Base-by-base conservation (phyloP, 495 filamentous ascomycete species). In the Lasiosphaeris hirsuta region DNA sequence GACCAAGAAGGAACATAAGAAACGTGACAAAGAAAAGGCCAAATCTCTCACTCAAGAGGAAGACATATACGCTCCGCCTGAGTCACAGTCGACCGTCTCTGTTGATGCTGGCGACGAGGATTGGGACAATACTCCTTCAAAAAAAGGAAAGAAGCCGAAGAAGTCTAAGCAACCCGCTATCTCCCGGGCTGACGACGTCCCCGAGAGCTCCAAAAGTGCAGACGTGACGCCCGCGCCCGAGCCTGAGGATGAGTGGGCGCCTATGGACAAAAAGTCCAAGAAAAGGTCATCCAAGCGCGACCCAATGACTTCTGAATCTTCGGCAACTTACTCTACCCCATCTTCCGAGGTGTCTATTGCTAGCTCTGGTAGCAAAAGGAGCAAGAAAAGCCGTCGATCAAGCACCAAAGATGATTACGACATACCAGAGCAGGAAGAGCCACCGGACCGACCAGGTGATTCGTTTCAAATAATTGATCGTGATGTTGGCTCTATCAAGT, bases 401-500 rank as follows among this genome's bases (percentile, higher is more conserved):
- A 73, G 67, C 59, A 69, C 61, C 30, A 69, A 66, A 50, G 65
- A 67, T 3, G 67, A 65, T 19, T 65, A 57, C 30, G 56, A 68
- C 57, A 64, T 64, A 56, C 64, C 59, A 0, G 68, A 66, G 44
- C 58, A 60, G 38, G 63, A 64, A 34, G 70, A 72, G 59, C 72
- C 65, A 11, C 69, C 75, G 1, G 67, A 75, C 50, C 63, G 52
- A 53, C 66, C 58, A 33, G 63, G 56, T 7, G 69, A 65, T 13
- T 61, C 46, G 10, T 69, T 65, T 46, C 54, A 67, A 56, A 50
- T 56, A 43, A 42, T 63, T 17, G 69, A 73, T 45, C 72, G 70
- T 10, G 75, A 77, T 34, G 64, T 72, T 33, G 71, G 69, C 49
- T 79, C 77, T 42, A 67, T 76, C n/a, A 61, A 62, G 40, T 42